A percentile compares a stretch with the other conserved stretches of the same genome.
phyloP scores from a whole-genome alignment of 305 asterid species.

The Rubia balearica region DNA sequence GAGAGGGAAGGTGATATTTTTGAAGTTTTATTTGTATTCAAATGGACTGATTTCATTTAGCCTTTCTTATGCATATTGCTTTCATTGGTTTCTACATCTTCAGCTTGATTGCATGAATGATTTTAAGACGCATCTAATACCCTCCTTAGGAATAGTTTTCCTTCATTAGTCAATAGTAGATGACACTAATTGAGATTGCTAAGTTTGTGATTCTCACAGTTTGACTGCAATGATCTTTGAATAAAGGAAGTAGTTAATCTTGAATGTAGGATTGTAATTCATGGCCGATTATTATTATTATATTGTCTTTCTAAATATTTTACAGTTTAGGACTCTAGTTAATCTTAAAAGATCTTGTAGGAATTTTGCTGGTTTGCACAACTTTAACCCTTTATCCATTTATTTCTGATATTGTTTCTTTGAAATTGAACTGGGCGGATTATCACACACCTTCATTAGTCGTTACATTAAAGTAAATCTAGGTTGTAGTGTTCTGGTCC shows the following conservation, averaged over 20 bases:
- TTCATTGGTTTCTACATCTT: background rate
- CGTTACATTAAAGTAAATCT: background rate
- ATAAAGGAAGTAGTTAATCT: background rate
- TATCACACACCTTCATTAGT: background rate
- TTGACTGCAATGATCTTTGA: background rate
- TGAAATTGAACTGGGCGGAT: too few species aligned
- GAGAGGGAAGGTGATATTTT: conserved; percentile 76
- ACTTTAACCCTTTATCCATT: background rate
- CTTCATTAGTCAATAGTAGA: too few species aligned
- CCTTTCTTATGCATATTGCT: background rate
- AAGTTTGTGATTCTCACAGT: background rate
- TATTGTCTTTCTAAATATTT: too few species aligned
- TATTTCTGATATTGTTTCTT: background rate
- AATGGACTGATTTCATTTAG: background rate
- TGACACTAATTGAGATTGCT: background rate
- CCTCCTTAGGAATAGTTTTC: background rate
- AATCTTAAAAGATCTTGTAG: background rate
- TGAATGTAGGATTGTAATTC: background rate
- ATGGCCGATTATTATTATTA: too few species aligned
- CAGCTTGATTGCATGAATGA: conserved; percentile 8
- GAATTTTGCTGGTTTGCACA: background rate
- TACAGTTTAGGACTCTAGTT: background rate
- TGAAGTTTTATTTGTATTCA: background rate
- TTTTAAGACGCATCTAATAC: background rate
- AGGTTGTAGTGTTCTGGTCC: background rate